Base-by-base conservation (phyloP, 345 rosid species). In the Mallotus nudiflorus region DNA sequence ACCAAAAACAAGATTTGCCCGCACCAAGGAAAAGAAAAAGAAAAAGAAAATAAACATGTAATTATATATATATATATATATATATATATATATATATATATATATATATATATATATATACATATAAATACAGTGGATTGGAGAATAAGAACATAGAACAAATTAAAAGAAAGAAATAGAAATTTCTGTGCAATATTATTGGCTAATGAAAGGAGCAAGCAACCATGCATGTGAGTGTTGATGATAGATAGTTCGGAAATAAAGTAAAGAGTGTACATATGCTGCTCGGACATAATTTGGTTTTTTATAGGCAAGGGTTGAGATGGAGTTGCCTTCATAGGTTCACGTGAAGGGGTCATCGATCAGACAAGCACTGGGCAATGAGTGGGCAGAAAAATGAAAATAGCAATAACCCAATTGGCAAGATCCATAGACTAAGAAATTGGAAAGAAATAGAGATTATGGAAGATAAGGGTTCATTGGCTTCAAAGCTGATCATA, bases 201-300 rank as follows among this genome's bases (percentile, higher is more conserved):
- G n/a, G n/a, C n/a, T 6, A 18, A 19, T 19, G n/a, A 45, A 56
- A 42, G 55, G 57, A 10, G 22, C 16, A 61, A 69, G 62, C 71
- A 59, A 33, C 4, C n/a, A n/a, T n/a, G 56, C 85, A 82, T 67
- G 81, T 82, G 82, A 76, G 51, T 3, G 33, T 74, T 56, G 57
- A 74, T 55, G 69, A 66, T 73, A 25, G 69, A 66, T 73, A 25
- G 79, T 58, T 76, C 67, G 70, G 39, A 60, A 67, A 62, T 54
- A 50, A 72, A 69, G 72, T 58, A 63, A 76, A 64, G 53, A 35
- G 68, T 20, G 45, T 73, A 35, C 60, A 62, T 50, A 62, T 52
- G 55, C 18, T 28, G 45, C 15, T 33, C 66, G 35, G 44, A 69
- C 74, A 22, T 53, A 28, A 29, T 49, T 37, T 39, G 0, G 61